Percentiles rank a stretch among this genome's conserved stretches.
Conservation (phyloP, 1,284 basidiomycete species). For the Microbotryum silenes-acaulis region DNA sequence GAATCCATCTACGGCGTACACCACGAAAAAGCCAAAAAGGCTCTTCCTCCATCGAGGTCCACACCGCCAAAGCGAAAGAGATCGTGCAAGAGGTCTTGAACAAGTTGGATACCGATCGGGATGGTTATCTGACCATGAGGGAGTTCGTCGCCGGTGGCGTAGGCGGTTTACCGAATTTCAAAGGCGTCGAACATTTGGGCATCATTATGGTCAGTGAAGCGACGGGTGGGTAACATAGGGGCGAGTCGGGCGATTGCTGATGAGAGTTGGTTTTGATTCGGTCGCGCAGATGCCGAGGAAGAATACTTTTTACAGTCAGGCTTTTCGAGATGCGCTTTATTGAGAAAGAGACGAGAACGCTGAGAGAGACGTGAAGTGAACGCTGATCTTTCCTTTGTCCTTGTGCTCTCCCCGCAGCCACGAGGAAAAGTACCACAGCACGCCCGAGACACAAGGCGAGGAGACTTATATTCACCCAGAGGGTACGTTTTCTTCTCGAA, state of each 20-base stretch:
- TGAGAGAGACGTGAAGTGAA: too few relatives aligned
- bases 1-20: conserved; percentile 66
- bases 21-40: conserved; percentile 83
- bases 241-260: not conserved
- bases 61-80: conserved; percentile 73
- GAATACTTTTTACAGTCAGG: conserved; percentile 43
- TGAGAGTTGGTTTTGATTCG: not conserved
- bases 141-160: conserved; percentile 76
- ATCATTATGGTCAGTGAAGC: conserved; percentile 66
- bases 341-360: too few relatives aligned
- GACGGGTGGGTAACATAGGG: too few relatives aligned
- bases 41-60: conserved; percentile 69
- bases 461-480: conserved; percentile 89
- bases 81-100: conserved; percentile 70
- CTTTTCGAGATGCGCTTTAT: not conserved
- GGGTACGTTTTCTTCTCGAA: conserved; percentile 48
- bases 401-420: conserved; percentile 75
- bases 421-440: conserved; percentile 89
- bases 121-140: conserved; percentile 66
- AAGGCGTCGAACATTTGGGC: conserved; percentile 57
- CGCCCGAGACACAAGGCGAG: conserved; percentile 93
- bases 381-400: too few relatives aligned
- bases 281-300: conserved; percentile 43
- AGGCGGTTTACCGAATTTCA: conserved; percentile 73
- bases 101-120: conserved; percentile 66